Evolutionary conservation across 2,329 filamentous ascomycete species (phyloP).

Genomic region (Colletotrichum somersetense): DNA sequence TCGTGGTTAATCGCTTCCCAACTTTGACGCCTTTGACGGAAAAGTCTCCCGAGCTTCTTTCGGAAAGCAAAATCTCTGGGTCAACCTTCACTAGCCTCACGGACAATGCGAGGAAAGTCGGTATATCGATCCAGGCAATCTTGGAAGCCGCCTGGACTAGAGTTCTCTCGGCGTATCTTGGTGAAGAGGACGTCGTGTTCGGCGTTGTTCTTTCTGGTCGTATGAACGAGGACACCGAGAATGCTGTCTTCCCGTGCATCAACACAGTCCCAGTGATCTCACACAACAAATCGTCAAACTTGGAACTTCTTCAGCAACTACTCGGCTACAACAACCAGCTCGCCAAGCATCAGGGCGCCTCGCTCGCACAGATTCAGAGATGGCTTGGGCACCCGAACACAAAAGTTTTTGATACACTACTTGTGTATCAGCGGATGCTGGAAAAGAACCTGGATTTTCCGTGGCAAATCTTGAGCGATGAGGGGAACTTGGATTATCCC

Average conservation of each 20-base stretch:
- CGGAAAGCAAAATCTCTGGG: not conserved
- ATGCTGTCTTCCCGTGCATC: constrained; percentile 81
- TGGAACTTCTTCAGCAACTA: constrained; percentile 70
- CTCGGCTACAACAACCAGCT: constrained; percentile 74
- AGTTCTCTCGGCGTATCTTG: constrained; percentile 80
- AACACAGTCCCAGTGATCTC: constrained; percentile 82
- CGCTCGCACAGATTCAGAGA: constrained; percentile 78
- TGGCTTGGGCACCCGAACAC: constrained; percentile 75
- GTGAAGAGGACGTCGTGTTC: constrained; percentile 80
- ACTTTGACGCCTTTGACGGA: constrained; percentile 74
- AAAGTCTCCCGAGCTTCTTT: constrained; percentile 40
- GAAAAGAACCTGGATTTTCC: constrained; percentile 48
- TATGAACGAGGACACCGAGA: constrained; percentile 68
- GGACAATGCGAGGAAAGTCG: constrained; percentile 64
- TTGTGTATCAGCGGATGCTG: constrained; percentile 80
- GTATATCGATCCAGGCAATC: constrained; percentile 81
- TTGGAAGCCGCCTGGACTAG: constrained; percentile 84
- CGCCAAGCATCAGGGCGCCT: constrained; percentile 77
- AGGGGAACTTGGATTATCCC: constrained; percentile 80
- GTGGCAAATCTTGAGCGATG: constrained; percentile 75
- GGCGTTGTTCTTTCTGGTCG: constrained; percentile 85
- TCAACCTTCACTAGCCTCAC: constrained; percentile 64
- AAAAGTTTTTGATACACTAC: constrained; percentile 84
- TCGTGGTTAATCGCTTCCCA: constrained; percentile 79
- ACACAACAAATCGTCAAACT: constrained; percentile 66